Percentiles rank a stretch among this genome's conserved stretches.
These are phyloP conservation scores for Cadophora gregata DNA, from an alignment of 2,329 filamentous ascomycete genomes.

Conservation along the genomic window DNA sequence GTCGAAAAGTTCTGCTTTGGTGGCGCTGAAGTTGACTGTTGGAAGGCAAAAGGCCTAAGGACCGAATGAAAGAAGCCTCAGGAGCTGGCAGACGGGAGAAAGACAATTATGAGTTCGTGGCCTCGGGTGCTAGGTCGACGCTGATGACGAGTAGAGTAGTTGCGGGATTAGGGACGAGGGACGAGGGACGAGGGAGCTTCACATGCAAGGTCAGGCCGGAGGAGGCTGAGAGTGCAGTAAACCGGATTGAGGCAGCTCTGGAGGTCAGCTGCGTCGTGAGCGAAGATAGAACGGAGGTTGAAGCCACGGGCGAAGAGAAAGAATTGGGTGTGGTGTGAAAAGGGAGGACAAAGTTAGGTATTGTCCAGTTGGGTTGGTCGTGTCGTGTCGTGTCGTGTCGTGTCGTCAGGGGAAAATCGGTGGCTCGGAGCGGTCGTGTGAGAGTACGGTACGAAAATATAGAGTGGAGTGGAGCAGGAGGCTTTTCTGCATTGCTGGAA, in stretches of 20 bases:
- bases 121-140: constrained; percentile 30
- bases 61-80: constrained; percentile 22
- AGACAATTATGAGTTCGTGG: constrained; percentile 30
- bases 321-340: not conserved
- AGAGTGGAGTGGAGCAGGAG: not conserved
- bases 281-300: constrained; percentile 7
- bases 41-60: constrained; percentile 32
- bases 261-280: constrained; percentile 7
- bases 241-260: not conserved
- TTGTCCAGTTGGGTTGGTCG: no score
- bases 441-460: no score
- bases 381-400: no score
- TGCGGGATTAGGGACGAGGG: constrained; percentile 23
- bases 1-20: constrained; percentile 1
- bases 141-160: constrained; percentile 38
- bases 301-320: constrained; percentile 13
- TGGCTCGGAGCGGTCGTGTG: not conserved
- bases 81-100: constrained; percentile 22
- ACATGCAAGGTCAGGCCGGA: constrained; percentile 26
- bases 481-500: constrained; percentile 11
- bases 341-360: no score
- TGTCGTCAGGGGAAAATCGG: constrained; percentile 6
- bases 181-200: constrained; percentile 20
- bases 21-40: constrained; percentile 14
- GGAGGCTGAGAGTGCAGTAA: constrained; percentile 9